Evolutionary conservation across 768 basidiomycete genomes (phyloP), one percentile per base, ranked within the genome.

Genomic region (Leucogyrophana mollusca): DNA sequence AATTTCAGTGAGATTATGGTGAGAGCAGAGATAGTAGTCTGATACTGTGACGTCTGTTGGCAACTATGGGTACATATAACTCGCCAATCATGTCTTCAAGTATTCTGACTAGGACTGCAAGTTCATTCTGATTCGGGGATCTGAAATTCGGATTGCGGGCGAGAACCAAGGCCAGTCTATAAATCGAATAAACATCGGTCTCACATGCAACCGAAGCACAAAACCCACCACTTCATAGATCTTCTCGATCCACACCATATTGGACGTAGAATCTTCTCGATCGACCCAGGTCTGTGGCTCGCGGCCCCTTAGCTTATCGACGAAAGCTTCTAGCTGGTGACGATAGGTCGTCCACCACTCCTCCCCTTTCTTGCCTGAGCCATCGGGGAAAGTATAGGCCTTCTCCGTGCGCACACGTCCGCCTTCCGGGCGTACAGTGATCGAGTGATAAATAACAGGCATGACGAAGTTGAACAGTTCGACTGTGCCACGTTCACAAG

Each of bases 291-390:
- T 72, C 46, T 75, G 69, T 2, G 80, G 77, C 17, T 62, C 58
- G 25, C 76, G 67, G 14, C 80, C 81, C 47, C 68, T 69, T 36
- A 86, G 50, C 57, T 70, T 73, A 55, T 87, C 78, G 7, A 85
- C 76, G 46, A 84, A 84, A 6, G 77, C 79, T 62, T 85, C 82
- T 30, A 85, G 62, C 60, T 85, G 82, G 49, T 77, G 80, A 20
- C 67, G 59, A 46, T 68, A 66, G 18, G 80, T 76, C 30, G 76
- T 67, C 82, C 82, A 86, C 74, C 77, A 80, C 8, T 67, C 66
- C 58, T 82, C 73, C 17, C 80, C 80, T 45, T 74, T 69, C 30
- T 33, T 34, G 8, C 44, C 55, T 37, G 68, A 67, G 34, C 52
- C 56, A 9, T 46, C 45, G 41, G 45, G 48, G 54, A 68, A 73